Conservation (phyloP, 2,329 filamentous ascomycete species). For the Stemphylium beticola region DNA sequence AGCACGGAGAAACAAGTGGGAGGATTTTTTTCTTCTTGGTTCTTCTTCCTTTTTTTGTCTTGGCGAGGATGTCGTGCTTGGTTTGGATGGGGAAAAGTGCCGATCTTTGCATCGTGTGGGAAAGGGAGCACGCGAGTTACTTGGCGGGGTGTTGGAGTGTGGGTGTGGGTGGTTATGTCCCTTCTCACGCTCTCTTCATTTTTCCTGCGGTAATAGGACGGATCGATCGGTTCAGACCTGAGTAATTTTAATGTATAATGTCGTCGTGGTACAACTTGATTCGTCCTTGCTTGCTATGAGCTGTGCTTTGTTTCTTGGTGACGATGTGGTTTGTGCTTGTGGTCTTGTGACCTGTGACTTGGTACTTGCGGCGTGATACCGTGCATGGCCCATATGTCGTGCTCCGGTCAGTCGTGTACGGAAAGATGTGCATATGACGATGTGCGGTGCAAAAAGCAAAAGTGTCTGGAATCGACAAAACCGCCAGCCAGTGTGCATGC, state of each 20-base stretch:
- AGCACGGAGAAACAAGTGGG: no score
- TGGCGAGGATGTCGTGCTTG: background rate
- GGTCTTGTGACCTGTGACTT: background rate
- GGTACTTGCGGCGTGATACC: background rate
- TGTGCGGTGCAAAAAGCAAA: background rate
- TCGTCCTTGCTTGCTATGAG: background rate
- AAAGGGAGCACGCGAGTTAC: slow-evolving; percentile 4
- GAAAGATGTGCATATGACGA: background rate
- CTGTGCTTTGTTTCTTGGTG: no score
- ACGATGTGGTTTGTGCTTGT: background rate
- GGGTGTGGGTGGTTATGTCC: background rate
- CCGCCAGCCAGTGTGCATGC: no score
- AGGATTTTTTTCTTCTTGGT: background rate
- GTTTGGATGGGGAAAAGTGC: background rate
- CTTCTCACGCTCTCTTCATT: background rate
- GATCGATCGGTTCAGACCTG: background rate
- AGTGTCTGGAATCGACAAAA: background rate
- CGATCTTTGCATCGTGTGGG: slow-evolving; percentile 1
- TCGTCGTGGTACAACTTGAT: background rate
- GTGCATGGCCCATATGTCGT: background rate
- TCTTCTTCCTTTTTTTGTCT: background rate
- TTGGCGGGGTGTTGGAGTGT: slow-evolving; percentile 1
- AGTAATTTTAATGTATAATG: slow-evolving; percentile 4
- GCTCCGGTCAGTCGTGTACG: background rate
- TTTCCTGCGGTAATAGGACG: background rate